A percentile compares a stretch with the other conserved stretches of the same genome.
phyloP scores from a whole-genome alignment of 2,329 filamentous ascomycete species.

The Trichoderma atrobrunneum region DNA sequence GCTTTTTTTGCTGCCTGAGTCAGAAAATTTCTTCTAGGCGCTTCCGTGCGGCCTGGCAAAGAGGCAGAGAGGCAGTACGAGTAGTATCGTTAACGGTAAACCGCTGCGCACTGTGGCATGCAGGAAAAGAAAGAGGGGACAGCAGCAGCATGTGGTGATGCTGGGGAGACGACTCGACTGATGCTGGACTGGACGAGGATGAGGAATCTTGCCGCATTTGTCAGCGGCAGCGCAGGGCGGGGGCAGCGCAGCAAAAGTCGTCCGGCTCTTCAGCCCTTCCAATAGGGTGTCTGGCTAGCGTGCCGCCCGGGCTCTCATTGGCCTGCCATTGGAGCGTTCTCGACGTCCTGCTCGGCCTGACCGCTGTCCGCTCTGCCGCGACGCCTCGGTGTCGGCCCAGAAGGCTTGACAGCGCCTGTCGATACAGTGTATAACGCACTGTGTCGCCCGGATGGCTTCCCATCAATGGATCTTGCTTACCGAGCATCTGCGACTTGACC shows the following conservation, averaged over 20 bases:
- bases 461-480: not conserved
- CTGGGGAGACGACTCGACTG: not conserved
- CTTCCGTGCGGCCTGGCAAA: slow-evolving; percentile 20
- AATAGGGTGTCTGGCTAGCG: slow-evolving; percentile 4
- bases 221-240: slow-evolving; percentile 13
- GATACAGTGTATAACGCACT: not conserved
- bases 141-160: not conserved
- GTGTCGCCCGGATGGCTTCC: not conserved
- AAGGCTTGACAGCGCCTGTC: not conserved
- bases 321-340: not conserved
- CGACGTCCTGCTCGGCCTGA: slow-evolving; percentile 5
- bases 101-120: slow-evolving; percentile 3
- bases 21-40: slow-evolving; percentile 33
- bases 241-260: slow-evolving; percentile 3
- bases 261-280: slow-evolving; percentile 15
- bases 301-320: not conserved
- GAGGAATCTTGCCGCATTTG: slow-evolving; percentile 21
- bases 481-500: not conserved
- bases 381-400: slow-evolving; percentile 9
- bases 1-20: slow-evolving; percentile 35
- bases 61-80: not conserved
- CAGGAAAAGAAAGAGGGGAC: not conserved
- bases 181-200: not conserved
- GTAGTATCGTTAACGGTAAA: not conserved
- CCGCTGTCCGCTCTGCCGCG: slow-evolving; percentile 13